Conservation (phyloP, 2,329 filamentous ascomycete genomes). For the Aplosporella prunicola region DNA sequence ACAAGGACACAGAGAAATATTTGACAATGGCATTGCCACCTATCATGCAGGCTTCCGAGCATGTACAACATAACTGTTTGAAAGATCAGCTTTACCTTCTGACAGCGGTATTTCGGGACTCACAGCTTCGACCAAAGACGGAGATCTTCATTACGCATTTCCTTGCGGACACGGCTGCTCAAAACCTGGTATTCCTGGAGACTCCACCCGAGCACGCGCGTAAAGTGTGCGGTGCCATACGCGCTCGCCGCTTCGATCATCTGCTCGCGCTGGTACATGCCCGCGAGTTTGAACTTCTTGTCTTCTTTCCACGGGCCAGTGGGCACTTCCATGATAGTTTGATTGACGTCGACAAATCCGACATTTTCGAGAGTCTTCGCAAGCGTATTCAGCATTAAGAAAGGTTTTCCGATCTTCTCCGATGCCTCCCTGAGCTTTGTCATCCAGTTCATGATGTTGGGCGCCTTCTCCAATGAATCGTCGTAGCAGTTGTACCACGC, state of each 20-base stretch:
- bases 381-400: slow-evolving; percentile 29
- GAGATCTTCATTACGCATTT: slow-evolving; percentile 7
- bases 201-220: slow-evolving; percentile 32
- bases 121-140: background rate
- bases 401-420: slow-evolving; percentile 23
- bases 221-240: slow-evolving; percentile 33
- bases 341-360: slow-evolving; percentile 35
- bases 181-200: slow-evolving; percentile 35
- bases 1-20: too few species aligned
- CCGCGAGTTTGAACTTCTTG: slow-evolving; percentile 11
- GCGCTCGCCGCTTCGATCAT: slow-evolving; percentile 34
- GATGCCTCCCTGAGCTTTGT: background rate
- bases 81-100: too few species aligned
- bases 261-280: slow-evolving; percentile 26
- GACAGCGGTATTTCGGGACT: too few species aligned
- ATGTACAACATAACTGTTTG: too few species aligned
- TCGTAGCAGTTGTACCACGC: slow-evolving; percentile 14
- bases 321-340: slow-evolving; percentile 14
- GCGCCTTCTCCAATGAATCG: slow-evolving; percentile 11
- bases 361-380: slow-evolving; percentile 30
- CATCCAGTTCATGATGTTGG: background rate
- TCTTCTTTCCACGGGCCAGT: slow-evolving; percentile 16
- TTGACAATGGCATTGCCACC: too few species aligned
- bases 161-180: slow-evolving; percentile 16
- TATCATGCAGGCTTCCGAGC: too few species aligned